Evolutionary conservation across 176 grass and related monocot genomes (phyloP).

Genomic region (Zoysia japonica): DNA sequence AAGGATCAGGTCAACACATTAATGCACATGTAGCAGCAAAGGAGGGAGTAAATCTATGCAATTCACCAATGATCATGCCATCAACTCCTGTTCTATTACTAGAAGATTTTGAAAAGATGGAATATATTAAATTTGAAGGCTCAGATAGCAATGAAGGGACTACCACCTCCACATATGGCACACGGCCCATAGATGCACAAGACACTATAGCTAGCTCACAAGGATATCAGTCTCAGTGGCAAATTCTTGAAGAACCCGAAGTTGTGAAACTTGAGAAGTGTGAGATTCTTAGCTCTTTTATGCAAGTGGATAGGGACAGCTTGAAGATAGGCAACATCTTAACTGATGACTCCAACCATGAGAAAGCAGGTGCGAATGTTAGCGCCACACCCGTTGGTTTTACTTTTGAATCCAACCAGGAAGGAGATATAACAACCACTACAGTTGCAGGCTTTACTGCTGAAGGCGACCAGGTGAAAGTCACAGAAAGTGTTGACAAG

Average conservation of each 20-base stretch:
- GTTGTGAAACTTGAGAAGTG: constrained; percentile 38
- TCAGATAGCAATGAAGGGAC: constrained; percentile 28
- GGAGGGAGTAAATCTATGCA: constrained; percentile 15
- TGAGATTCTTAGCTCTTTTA: constrained; percentile 24
- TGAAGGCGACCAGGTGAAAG: constrained; percentile 14
- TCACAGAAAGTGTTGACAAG: background rate
- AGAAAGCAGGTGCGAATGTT: constrained; percentile 8
- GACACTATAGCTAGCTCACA: constrained; percentile 24
- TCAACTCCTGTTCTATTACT: constrained; percentile 20
- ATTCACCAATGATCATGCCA: constrained; percentile 9
- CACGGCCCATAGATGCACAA: constrained; percentile 15
- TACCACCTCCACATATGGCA: constrained; percentile 19
- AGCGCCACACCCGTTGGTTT: background rate
- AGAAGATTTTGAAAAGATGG: constrained; percentile 34
- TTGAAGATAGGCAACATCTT: background rate
- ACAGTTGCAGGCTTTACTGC: background rate
- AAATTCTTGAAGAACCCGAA: constrained; percentile 27
- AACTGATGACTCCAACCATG: constrained; percentile 7
- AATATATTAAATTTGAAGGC: constrained; percentile 15
- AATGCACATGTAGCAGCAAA: background rate
- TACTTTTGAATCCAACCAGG: constrained; percentile 31
- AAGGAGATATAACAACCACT: background rate
- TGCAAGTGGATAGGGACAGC: constrained; percentile 16
- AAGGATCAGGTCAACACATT: background rate
- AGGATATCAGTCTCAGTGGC: constrained; percentile 18